These are phyloP conservation scores for Globisporangium takayamanum DNA, from an alignment of 352 stramenopile genomes.

Conservation along the genomic window DNA sequence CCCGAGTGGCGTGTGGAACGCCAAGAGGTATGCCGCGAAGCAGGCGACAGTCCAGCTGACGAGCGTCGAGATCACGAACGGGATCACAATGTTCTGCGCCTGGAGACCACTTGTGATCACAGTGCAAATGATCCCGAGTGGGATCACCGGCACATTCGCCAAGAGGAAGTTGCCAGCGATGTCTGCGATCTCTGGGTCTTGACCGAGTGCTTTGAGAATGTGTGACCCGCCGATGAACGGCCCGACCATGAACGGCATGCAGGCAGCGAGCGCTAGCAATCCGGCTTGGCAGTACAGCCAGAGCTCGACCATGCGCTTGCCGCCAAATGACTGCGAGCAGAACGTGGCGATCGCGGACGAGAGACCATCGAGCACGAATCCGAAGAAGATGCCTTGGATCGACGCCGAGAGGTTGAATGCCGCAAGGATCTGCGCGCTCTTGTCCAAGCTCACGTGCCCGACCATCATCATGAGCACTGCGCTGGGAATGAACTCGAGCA, in stretches of 20 bases:
- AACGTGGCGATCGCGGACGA: constrained; percentile 27
- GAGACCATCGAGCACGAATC: constrained; percentile 19
- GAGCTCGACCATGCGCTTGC: constrained; percentile 25
- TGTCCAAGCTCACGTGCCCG: constrained; percentile 17
- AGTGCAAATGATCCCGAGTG: constrained; percentile 19
- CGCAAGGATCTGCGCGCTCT: constrained; percentile 35
- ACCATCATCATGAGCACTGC: constrained; percentile 34
- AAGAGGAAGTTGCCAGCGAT: constrained; percentile 20
- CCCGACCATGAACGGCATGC: constrained; percentile 8
- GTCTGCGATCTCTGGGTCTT: constrained; percentile 22
- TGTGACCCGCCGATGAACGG: constrained; percentile 17
- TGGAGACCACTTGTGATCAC: constrained; percentile 23
- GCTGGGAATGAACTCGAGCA: constrained; percentile 32
- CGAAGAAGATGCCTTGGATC: constrained; percentile 15
- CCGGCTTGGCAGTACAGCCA: constrained; percentile 37
- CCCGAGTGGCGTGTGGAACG: constrained; percentile 27
- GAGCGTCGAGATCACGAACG: constrained; percentile 22
- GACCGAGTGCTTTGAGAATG: constrained; percentile 24
- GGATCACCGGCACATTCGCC: constrained; percentile 14
- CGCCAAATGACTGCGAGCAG: constrained; percentile 32
- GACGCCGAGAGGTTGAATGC: constrained; percentile 15
- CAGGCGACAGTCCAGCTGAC: constrained; percentile 17
- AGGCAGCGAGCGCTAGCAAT: constrained; percentile 14
- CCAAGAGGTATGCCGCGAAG: constrained; percentile 23
- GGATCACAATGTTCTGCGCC: constrained; percentile 30